Percentiles rank a stretch among this genome's conserved stretches.
These are phyloP conservation scores for Magnusiomyces clavatus DNA, from an alignment of 1,139 yeast species.

Conservation along the genomic window DNA sequence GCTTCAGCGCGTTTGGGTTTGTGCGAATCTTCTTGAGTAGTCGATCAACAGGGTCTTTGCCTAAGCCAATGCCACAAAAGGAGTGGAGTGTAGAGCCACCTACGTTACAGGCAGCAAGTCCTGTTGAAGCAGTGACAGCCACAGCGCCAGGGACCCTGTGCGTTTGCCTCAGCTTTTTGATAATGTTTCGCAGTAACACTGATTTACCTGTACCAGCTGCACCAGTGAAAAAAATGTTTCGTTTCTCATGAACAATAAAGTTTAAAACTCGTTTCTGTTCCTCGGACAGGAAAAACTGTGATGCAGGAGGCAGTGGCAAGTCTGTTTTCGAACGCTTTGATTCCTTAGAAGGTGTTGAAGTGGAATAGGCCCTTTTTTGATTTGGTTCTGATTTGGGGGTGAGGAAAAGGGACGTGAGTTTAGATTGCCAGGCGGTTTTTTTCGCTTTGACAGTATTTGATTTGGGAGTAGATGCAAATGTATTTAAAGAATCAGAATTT, in stretches of 20 bases:
- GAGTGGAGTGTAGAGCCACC: slow-evolving; percentile 79
- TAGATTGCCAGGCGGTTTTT: too few species aligned
- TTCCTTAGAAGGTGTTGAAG: too few species aligned
- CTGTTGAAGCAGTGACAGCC: slow-evolving; percentile 88
- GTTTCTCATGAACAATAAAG: slow-evolving; percentile 44
- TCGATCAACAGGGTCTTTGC: slow-evolving; percentile 41
- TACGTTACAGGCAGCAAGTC: slow-evolving; percentile 81
- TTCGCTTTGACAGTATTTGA: too few species aligned
- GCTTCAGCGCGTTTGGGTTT: slow-evolving; percentile 40
- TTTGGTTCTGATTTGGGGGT: too few species aligned
- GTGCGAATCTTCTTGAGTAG: slow-evolving; percentile 37
- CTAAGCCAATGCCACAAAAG: slow-evolving; percentile 74
- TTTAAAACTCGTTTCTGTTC: slow-evolving; percentile 68
- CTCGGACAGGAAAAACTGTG: slow-evolving; percentile 37
- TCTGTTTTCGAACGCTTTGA: too few species aligned
- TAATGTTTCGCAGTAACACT: slow-evolving; percentile 55
- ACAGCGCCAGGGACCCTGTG: slow-evolving; percentile 39
- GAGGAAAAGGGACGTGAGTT: too few species aligned
- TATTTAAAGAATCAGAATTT: too few species aligned
- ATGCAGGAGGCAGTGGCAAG: too few species aligned
- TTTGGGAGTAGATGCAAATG: too few species aligned
- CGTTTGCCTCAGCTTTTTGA: slow-evolving; percentile 37
- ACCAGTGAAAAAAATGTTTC: slow-evolving; percentile 67
- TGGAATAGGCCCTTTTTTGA: too few species aligned
- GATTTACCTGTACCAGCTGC: slow-evolving; percentile 98